Evolutionary conservation across 805 yeast species (phyloP).

Genomic region (Lipomyces oligophaga): DNA sequence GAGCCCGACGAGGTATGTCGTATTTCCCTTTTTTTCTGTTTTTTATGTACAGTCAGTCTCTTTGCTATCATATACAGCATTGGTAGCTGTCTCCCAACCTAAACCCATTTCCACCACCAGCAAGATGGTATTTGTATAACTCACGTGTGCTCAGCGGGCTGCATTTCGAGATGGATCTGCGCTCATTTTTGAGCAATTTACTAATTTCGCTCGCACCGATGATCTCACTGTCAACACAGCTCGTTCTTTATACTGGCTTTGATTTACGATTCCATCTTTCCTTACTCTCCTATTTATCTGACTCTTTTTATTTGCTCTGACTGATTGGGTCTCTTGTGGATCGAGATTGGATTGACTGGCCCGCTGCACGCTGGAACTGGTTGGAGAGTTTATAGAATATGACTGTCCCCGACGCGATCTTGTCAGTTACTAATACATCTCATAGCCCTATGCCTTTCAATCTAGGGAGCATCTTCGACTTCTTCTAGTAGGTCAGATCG

Average conservation of each 20-base stretch:
- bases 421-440: slow-evolving; percentile 37
- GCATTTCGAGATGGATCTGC: too few species aligned
- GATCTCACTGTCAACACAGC: too few species aligned
- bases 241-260: too few species aligned
- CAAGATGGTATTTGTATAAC: too few species aligned
- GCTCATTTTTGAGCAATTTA: too few species aligned
- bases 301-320: background rate
- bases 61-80: background rate
- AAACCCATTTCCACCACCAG: background rate
- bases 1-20: slow-evolving; percentile 31
- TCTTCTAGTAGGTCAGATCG: slow-evolving; percentile 58
- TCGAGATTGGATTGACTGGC: too few species aligned
- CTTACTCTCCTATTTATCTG: background rate
- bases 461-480: slow-evolving; percentile 60
- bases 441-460: slow-evolving; percentile 51
- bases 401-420: too few species aligned
- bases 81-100: background rate
- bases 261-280: too few species aligned
- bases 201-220: too few species aligned
- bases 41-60: background rate
- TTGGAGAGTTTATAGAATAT: too few species aligned
- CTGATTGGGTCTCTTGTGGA: background rate
- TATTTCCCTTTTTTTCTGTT: background rate
- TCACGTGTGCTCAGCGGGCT: too few species aligned
- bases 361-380: too few species aligned